Percentiles rank a stretch among this genome's conserved stretches.
Conservation (phyloP, 2,329 filamentous ascomycete genomes). For the Beauveria scarabaeidicola region DNA sequence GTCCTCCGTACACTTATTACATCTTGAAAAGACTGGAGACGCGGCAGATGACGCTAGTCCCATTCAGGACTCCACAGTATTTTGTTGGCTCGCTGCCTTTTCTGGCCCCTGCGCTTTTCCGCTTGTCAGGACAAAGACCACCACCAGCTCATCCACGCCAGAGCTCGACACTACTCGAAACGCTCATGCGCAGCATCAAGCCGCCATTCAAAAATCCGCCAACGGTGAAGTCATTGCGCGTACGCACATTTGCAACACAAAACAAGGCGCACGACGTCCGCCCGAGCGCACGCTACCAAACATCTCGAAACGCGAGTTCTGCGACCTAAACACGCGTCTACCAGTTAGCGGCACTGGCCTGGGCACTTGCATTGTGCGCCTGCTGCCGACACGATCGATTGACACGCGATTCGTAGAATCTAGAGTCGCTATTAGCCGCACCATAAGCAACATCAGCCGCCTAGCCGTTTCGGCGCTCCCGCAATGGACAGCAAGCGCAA, state of each 20-base stretch:
- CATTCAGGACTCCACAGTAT: not conserved
- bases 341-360: not conserved
- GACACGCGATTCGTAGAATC: not conserved
- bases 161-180: not conserved
- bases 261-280: not conserved
- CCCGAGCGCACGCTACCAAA: not conserved
- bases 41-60: slow-evolving; percentile 5
- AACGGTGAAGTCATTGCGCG: not conserved
- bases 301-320: not conserved
- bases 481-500: slow-evolving; percentile 52
- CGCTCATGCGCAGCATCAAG: not conserved
- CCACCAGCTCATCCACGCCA: slow-evolving; percentile 6
- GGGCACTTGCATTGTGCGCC: slow-evolving; percentile 3
- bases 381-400: not conserved
- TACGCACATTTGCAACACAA: not conserved
- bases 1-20: too few species aligned
- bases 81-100: slow-evolving; percentile 10
- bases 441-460: not conserved
- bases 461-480: slow-evolving; percentile 2
- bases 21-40: too few species aligned
- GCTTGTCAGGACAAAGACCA: slow-evolving; percentile 6
- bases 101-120: slow-evolving; percentile 8
- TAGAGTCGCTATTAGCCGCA: not conserved
- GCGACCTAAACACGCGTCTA: slow-evolving; percentile 6
- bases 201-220: not conserved